Base-by-base conservation (phyloP, 371 early-diverging fungal genomes). In the Rhizopus microsporus region DNA sequence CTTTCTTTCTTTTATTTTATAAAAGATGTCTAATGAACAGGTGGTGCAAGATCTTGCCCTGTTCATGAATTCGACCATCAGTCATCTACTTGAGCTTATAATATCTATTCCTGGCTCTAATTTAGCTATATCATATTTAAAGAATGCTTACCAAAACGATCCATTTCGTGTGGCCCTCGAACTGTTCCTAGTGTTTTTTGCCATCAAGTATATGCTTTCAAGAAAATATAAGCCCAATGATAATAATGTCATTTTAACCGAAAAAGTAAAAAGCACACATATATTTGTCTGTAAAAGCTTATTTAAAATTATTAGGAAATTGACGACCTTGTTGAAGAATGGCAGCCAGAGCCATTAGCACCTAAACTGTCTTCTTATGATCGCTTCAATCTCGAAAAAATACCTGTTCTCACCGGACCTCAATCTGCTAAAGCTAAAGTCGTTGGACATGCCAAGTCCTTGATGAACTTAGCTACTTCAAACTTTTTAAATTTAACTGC, bases 261-360 rank as follows among this genome's bases (percentile, higher is more conserved):
- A 92, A 63, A 91, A 93, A 84, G 93, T 89, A 73, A 16, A 57
- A 31, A 13, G 44, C 13, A 35, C 7, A 50, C 45, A 15, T 37
- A 16, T 59, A 8, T 43, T 47, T 32, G 49, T 43, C 5, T 16
- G 12, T n/a, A 32, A 4, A 33, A 12, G 13, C 12, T 30, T 29
- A 34, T 48, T 49, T 30, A 43, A 37, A 3, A 39, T 50, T 12
- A 13, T 45, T 44, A 63, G 71, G 65, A 67, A 58, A 52, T 63
- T 13, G 92, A 97, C 71, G 97, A 97, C 57, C 85, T 97, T 16
- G 88, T 94, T 13, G 89, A 92, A 40, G 97, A 96, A 64, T 98
- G 99, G 99, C 88, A 89, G 56, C 98, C 99, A 4, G 97, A 97
- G 75, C 93, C 98, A 17, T 78, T 98, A 6, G 94, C 92, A n/a